Evolutionary conservation across 2,329 filamentous ascomycete genomes (phyloP), one percentile per base, ranked within the genome.

Genomic region (Corniculantispora saksenae): DNA sequence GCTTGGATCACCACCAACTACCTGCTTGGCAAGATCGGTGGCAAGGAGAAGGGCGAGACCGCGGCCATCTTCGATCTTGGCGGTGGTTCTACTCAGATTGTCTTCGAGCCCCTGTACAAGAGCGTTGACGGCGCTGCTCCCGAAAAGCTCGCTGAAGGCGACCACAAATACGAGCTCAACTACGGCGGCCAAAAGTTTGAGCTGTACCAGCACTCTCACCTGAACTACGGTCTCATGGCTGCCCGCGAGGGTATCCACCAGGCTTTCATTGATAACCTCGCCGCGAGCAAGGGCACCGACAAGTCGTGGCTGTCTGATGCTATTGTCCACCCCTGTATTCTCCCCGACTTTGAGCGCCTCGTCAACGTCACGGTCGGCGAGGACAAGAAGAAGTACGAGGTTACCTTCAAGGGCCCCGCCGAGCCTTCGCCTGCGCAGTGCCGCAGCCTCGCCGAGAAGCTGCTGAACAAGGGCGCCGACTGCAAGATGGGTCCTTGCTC

Each of bases 1-100:
- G 96, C 95, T 61, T 99, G 95, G 95, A 97, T 99, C 77, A 99
- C 95, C 8, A 95, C 93, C 70, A 99, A 99, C 84, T 99, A 99
- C 79, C 90, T 99, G 48, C 88, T 99, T 27, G 94, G 94, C 73
- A 98, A 98, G 82, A 98, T 99, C 78, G 95, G 95, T 66, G 91
- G 92, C 13, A 92, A 93, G 2, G 94, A 97, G 75, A 88, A 94
- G 77, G 93, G 87, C 68, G 91, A 93, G 59, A 98, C 95, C 1
- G 96, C 95, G 48, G 95, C 95, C 59, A 89, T 97, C 66, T 97
- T 99, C 74, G 95, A 99, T 76, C 90, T 99, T 57, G 95, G 95
- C 68, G 95, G 95, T 73, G 95, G 95, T 62, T 97, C 94, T 25
- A 99, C 96, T 17, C 95, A 99, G 81, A 97, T 99, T 75, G 96